A percentile compares a stretch with the other conserved stretches of the same genome.
Conservation (phyloP, 1,139 yeast species). For the Hemisphaericaspora xylofermentans region DNA sequence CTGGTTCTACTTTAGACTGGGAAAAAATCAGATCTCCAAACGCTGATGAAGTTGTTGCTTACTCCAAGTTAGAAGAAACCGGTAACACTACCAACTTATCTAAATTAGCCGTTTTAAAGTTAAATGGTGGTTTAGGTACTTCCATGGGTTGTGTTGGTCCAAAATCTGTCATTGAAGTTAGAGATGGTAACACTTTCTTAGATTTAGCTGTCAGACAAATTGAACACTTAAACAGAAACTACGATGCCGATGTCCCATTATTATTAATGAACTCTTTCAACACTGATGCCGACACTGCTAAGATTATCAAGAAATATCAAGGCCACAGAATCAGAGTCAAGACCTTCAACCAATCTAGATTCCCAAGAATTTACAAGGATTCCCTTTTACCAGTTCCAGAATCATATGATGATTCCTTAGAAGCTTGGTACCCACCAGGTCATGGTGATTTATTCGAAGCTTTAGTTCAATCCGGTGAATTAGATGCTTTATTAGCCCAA, state of each 20-base stretch:
- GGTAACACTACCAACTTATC: slow-evolving; percentile 53
- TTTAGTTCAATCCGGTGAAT: slow-evolving; percentile 84
- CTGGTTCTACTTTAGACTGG: slow-evolving; percentile 87
- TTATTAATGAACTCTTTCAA: slow-evolving; percentile 97
- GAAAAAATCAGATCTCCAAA: slow-evolving; percentile 90
- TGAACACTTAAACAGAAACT: slow-evolving; percentile 88
- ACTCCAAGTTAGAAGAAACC: slow-evolving; percentile 45
- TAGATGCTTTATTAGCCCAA: slow-evolving; percentile 84
- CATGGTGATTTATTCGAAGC: slow-evolving; percentile 97
- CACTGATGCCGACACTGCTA: slow-evolving; percentile 93
- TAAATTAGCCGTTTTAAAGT: slow-evolving; percentile 90
- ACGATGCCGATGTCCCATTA: slow-evolving; percentile 92
- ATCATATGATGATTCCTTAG: slow-evolving; percentile 67
- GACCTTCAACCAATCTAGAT: slow-evolving; percentile 95
- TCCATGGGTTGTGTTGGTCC: slow-evolving; percentile 99
- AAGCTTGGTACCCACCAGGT: slow-evolving; percentile 98
- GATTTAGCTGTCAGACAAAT: slow-evolving; percentile 96
- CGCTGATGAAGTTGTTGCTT: slow-evolving; percentile 85
- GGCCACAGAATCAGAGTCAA: slow-evolving; percentile 94
- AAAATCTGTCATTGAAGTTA: slow-evolving; percentile 94
- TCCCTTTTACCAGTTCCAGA: slow-evolving; percentile 93
- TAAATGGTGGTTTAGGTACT: slow-evolving; percentile 98
- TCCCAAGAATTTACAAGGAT: slow-evolving; percentile 94
- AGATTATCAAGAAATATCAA: slow-evolving; percentile 92
- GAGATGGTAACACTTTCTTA: slow-evolving; percentile 96